Conservation (phyloP, 495 filamentous ascomycete genomes). For the Melanomma pulvis-pyrius region DNA sequence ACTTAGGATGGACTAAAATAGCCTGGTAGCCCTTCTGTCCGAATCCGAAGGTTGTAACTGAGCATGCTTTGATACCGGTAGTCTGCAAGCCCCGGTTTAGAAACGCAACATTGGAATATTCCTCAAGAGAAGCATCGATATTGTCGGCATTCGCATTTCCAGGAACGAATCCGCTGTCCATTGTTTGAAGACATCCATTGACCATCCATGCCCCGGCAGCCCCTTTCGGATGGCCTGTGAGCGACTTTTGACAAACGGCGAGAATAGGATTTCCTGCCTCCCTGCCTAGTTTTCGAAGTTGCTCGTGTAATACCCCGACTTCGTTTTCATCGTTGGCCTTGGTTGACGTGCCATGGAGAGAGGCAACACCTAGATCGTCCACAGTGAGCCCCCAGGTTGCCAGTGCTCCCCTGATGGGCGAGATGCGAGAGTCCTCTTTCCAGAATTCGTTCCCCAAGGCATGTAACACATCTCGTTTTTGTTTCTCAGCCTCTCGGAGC, state of each 20-base stretch:
- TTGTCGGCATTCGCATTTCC: conserved; percentile 41
- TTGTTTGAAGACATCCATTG: conserved; percentile 36
- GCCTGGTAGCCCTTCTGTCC: conserved; percentile 39
- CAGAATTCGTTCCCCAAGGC: conserved; percentile 28
- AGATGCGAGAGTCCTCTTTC: conserved; percentile 20
- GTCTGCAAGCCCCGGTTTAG: conserved; percentile 22
- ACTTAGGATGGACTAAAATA: conserved; percentile 33
- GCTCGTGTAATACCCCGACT: conserved; percentile 24
- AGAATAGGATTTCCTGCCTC: conserved; percentile 27
- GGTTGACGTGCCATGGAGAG: conserved; percentile 41
- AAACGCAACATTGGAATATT: conserved; percentile 27
- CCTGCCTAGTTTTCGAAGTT: conserved; percentile 34
- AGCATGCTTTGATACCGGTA: conserved; percentile 28
- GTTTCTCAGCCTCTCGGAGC: background rate
- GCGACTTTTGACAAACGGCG: conserved; percentile 32
- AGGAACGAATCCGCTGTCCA: conserved; percentile 36
- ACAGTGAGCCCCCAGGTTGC: conserved; percentile 35
- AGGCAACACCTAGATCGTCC: conserved; percentile 38
- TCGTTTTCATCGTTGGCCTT: conserved; percentile 40
- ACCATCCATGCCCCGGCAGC: conserved; percentile 41
- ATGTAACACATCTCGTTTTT: background rate
- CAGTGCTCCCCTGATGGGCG: conserved; percentile 35
- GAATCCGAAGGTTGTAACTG: conserved; percentile 41
- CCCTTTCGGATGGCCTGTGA: conserved; percentile 42
- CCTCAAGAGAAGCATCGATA: conserved; percentile 25